Evolutionary conservation across 768 basidiomycete species (phyloP).

Genomic region (Calvatia gigantea): DNA sequence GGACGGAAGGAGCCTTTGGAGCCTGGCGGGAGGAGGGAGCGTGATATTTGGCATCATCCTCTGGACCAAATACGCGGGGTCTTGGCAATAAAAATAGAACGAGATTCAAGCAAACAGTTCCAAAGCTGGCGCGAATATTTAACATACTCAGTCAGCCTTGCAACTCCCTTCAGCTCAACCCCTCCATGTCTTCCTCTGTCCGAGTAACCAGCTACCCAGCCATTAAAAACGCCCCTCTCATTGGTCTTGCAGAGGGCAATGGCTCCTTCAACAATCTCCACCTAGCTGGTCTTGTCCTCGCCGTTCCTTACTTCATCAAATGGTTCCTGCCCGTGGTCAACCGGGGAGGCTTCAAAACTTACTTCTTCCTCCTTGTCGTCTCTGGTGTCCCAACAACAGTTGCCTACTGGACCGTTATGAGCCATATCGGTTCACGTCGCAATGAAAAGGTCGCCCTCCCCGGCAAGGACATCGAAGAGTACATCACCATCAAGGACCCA

Average conservation of each 20-base stretch:
- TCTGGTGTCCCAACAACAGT: slow-evolving; percentile 75
- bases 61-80: not conserved
- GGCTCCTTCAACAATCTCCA: slow-evolving; percentile 80
- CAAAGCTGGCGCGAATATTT: not conserved
- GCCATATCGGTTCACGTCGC: slow-evolving; percentile 72
- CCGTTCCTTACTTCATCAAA: slow-evolving; percentile 83
- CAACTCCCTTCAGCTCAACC: not conserved
- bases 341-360: slow-evolving; percentile 82
- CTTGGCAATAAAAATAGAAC: not conserved
- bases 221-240: slow-evolving; percentile 82
- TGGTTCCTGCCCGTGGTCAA: slow-evolving; percentile 77
- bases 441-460: slow-evolving; percentile 87
- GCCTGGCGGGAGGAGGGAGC: not conserved
- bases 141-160: not conserved
- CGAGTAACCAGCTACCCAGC: slow-evolving; percentile 66
- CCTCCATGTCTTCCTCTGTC: slow-evolving; percentile 41
- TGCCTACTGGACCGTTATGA: slow-evolving; percentile 88
- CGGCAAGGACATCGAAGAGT: slow-evolving; percentile 81
- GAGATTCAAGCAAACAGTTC: not conserved
- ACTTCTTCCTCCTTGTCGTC: slow-evolving; percentile 73
- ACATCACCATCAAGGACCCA: slow-evolving; percentile 85
- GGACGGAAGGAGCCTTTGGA: not conserved
- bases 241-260: slow-evolving; percentile 83
- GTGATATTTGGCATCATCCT: slow-evolving; percentile 1
- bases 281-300: slow-evolving; percentile 71